phyloP scores from a whole-genome alignment of 1,284 basidiomycete genomes.

The Golubevia sp. region DNA sequence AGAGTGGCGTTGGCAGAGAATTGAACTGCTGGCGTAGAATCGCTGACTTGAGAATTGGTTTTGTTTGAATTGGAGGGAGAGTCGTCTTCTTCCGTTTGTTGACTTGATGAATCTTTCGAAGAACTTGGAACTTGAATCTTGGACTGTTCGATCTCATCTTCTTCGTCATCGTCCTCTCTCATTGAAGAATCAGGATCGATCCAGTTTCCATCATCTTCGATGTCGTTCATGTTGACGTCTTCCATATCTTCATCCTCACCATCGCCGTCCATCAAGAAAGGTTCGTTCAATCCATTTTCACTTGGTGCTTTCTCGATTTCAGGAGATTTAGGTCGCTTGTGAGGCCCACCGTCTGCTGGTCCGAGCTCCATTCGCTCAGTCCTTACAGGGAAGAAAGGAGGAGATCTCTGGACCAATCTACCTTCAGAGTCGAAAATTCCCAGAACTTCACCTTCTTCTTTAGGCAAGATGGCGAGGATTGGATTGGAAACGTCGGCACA shows the following conservation, averaged over 20 bases:
- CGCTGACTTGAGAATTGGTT: slow-evolving; percentile 31
- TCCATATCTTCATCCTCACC: slow-evolving; percentile 5
- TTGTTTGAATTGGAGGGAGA: no score
- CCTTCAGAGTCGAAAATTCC: neutral
- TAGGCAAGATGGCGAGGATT: slow-evolving; percentile 23
- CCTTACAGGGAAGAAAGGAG: neutral
- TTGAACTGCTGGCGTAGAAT: slow-evolving; percentile 7
- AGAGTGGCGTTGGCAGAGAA: neutral
- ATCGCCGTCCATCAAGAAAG: slow-evolving; percentile 26
- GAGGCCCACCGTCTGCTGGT: slow-evolving; percentile 36
- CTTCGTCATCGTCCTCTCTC: slow-evolving; percentile 29
- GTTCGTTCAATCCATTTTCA: neutral
- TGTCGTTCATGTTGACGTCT: slow-evolving; percentile 14
- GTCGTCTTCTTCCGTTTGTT: no score
- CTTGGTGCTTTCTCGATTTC: neutral
- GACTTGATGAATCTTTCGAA: neutral
- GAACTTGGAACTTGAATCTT: neutral
- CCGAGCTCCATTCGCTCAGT: slow-evolving; percentile 38
- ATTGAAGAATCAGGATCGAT: slow-evolving; percentile 20
- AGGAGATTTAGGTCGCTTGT: slow-evolving; percentile 6
- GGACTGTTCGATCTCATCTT: slow-evolving; percentile 14
- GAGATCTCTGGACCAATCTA: slow-evolving; percentile 1
- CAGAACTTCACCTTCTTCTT: slow-evolving; percentile 11
- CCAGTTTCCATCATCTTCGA: slow-evolving; percentile 15
- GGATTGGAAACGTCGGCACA: slow-evolving; percentile 40